Percentiles rank a stretch among this genome's conserved stretches.
Evolutionary conservation across 306 rosid species (phyloP).

Genomic region (Medicago arabica): DNA sequence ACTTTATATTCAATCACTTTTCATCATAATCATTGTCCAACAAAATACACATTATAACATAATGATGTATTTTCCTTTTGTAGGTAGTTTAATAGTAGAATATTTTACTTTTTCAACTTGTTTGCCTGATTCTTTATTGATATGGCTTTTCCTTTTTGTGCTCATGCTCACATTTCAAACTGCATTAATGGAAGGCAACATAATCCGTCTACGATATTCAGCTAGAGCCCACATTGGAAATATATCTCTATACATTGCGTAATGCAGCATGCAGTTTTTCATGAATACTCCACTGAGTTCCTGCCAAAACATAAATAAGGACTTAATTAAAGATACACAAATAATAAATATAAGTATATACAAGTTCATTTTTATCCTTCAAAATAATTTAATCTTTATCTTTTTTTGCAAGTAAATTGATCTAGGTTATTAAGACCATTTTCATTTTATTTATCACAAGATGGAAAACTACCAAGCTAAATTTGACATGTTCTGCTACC

Average conservation of each 20-base stretch:
- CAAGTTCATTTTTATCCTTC: too few relatives aligned
- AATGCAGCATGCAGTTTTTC: conserved; percentile 7
- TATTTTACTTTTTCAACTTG: not conserved
- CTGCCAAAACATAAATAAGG: conserved; percentile 6
- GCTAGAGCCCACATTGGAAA: conserved; percentile 28
- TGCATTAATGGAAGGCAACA: not conserved
- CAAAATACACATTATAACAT: too few relatives aligned
- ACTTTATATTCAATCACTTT: too few relatives aligned
- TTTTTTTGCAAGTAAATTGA: too few relatives aligned
- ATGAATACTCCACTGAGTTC: conserved; percentile 1
- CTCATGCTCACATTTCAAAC: not conserved
- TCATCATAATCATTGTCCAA: too few relatives aligned
- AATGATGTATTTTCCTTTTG: too few relatives aligned
- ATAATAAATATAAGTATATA: not conserved
- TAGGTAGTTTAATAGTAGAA: too few relatives aligned
- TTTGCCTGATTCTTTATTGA: not conserved
- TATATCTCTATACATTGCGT: conserved; percentile 1
- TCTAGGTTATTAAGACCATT: too few relatives aligned
- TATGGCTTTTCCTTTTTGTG: not conserved
- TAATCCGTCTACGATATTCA: not conserved
- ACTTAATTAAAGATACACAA: not conserved
- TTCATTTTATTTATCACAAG: too few relatives aligned
- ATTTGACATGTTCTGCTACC: not conserved
- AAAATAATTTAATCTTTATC: too few relatives aligned
- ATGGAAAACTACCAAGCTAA: not conserved